These are phyloP conservation scores for Sporothrix brasiliensis DNA, from an alignment of 2,329 filamentous ascomycete genomes.

Conservation along the genomic window DNA sequence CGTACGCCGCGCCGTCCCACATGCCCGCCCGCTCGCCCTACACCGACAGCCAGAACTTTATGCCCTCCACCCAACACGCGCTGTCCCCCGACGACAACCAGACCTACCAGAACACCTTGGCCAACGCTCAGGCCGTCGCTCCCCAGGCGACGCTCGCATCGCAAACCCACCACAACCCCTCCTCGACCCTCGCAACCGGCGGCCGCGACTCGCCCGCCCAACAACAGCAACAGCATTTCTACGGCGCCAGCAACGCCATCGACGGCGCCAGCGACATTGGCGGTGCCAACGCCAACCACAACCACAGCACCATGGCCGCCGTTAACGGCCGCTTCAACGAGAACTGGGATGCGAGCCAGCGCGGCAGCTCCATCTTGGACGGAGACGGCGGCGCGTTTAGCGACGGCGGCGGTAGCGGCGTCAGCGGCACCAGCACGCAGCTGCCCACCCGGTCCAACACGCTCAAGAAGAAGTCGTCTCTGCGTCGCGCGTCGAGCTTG, in stretches of 20 bases:
- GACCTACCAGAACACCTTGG: slow-evolving; percentile 45
- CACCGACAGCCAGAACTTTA: slow-evolving; percentile 33
- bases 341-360: slow-evolving; percentile 70
- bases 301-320: neutral
- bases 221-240: slow-evolving; percentile 31
- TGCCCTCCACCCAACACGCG: slow-evolving; percentile 35
- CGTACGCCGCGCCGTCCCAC: slow-evolving; percentile 21
- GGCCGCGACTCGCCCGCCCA: slow-evolving; percentile 29
- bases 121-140: slow-evolving; percentile 38
- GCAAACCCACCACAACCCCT: slow-evolving; percentile 39
- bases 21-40: slow-evolving; percentile 33
- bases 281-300: slow-evolving; percentile 22
- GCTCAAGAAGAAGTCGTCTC: slow-evolving; percentile 82
- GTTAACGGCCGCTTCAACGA: slow-evolving; percentile 63
- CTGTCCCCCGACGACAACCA: slow-evolving; percentile 41
- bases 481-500: slow-evolving; percentile 73
- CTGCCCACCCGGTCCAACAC: slow-evolving; percentile 64
- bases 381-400: slow-evolving; percentile 49
- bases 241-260: slow-evolving; percentile 33
- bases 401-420: slow-evolving; percentile 44
- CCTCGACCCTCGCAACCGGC: slow-evolving; percentile 38
- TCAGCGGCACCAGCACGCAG: slow-evolving; percentile 37
- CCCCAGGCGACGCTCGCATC: slow-evolving; percentile 33
- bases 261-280: slow-evolving; percentile 33
- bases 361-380: slow-evolving; percentile 66